Evolutionary conservation across 1,139 yeast species (phyloP).

Genomic region (Lodderomyces metapsilosis): DNA sequence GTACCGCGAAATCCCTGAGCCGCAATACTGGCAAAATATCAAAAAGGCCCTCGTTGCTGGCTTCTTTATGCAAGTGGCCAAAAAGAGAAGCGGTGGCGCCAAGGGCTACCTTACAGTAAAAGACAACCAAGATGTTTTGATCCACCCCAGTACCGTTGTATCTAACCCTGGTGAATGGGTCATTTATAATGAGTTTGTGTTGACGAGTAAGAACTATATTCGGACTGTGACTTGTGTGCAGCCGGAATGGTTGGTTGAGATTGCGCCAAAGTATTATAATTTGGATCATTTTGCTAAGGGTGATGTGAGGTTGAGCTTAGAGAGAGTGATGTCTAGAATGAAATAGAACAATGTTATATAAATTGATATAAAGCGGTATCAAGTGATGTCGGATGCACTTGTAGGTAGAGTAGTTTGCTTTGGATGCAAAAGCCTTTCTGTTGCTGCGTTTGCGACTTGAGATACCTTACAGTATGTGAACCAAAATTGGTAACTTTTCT

Average conservation of each 20-base stretch:
- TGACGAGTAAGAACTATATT: conserved; percentile 89
- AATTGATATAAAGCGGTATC: too few species aligned
- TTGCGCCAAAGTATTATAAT: conserved; percentile 84
- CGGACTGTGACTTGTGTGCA: conserved; percentile 90
- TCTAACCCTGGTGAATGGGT: conserved; percentile 90
- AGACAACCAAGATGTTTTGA: conserved; percentile 91
- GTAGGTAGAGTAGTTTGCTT: too few species aligned
- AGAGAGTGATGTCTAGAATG: conserved; percentile 54
- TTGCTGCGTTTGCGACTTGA: too few species aligned
- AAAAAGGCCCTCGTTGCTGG: conserved; percentile 90
- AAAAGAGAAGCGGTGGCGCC: conserved; percentile 70
- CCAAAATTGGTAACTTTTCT: too few species aligned
- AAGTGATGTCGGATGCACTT: too few species aligned
- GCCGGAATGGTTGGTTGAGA: conserved; percentile 88
- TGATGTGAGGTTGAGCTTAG: conserved; percentile 78
- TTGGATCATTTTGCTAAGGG: conserved; percentile 75
- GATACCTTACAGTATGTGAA: too few species aligned
- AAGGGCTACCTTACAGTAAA: conserved; percentile 81
- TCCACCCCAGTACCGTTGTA: conserved; percentile 91
- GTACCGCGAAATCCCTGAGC: conserved; percentile 65
- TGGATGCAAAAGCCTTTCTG: too few species aligned
- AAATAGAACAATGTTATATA: too few species aligned
- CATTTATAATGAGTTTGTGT: conserved; percentile 89
- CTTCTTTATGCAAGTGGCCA: conserved; percentile 97
- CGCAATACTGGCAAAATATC: conserved; percentile 71